Conservation (phyloP, 768 basidiomycete species). For the Boletus reticulatus region DNA sequence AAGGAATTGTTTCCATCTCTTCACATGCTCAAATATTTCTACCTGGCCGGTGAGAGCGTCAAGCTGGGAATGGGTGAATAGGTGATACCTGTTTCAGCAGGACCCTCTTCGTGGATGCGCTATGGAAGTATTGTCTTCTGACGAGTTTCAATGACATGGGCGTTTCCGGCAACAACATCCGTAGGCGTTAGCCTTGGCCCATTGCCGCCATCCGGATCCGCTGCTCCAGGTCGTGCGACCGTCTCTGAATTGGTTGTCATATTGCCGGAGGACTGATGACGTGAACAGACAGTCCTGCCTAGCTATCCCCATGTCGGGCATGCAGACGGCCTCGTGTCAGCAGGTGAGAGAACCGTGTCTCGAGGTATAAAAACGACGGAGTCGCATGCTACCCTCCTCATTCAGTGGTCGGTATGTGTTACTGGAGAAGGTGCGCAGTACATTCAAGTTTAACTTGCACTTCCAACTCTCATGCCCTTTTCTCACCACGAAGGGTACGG, state of each 20-base stretch:
- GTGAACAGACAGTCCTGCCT: constrained; percentile 20
- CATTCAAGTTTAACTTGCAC: not conserved
- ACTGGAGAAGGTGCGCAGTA: constrained; percentile 52
- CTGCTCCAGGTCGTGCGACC: constrained; percentile 28
- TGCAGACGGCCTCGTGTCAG: constrained; percentile 27
- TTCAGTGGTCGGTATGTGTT: constrained; percentile 46
- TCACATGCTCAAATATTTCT: constrained; percentile 25
- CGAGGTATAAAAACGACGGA: constrained; percentile 29
- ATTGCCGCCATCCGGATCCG: constrained; percentile 16
- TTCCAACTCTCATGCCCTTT: constrained; percentile 17
- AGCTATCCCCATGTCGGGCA: constrained; percentile 26
- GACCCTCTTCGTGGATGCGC: constrained; percentile 29
- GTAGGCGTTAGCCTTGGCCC: constrained; percentile 8
- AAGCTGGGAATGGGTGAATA: constrained; percentile 24
- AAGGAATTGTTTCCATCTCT: constrained; percentile 10
- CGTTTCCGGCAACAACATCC: constrained; percentile 25
- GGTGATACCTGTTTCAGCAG: constrained; percentile 32
- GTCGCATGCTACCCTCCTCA: not conserved
- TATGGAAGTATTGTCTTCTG: constrained; percentile 28
- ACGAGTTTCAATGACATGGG: constrained; percentile 28
- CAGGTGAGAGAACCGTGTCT: constrained; percentile 25
- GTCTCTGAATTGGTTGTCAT: constrained; percentile 26
- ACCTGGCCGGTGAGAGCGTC: constrained; percentile 17
- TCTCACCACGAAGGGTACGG: constrained; percentile 43
- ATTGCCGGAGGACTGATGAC: constrained; percentile 26